A percentile compares a stretch with the other conserved stretches of the same genome.
Conservation (phyloP, 2,329 filamentous ascomycete species). For the Echinosphaeria canescens region DNA sequence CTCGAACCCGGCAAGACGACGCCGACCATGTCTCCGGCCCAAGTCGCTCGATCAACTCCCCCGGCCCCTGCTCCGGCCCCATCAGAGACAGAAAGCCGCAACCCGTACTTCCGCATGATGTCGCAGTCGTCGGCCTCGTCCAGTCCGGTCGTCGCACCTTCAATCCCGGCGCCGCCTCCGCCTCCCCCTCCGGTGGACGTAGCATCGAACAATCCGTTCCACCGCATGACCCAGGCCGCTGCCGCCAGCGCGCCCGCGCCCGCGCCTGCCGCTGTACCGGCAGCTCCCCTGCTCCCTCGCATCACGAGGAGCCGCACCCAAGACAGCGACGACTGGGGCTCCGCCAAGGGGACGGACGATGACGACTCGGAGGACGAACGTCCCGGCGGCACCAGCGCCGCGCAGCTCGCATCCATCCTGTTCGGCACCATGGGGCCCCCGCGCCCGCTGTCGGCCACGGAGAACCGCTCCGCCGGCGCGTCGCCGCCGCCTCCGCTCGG, state of each 20-base stretch:
- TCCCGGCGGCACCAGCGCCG: constrained; percentile 63
- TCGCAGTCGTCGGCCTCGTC: constrained; percentile 42
- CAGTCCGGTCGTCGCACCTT: too few relatives aligned
- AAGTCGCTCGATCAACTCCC: too few relatives aligned
- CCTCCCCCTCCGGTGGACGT: constrained; percentile 20
- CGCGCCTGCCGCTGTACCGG: constrained; percentile 22
- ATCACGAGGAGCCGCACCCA: constrained; percentile 28
- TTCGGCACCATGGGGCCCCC: constrained; percentile 96
- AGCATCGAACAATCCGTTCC: constrained; percentile 73
- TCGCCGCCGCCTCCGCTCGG: constrained; percentile 17
- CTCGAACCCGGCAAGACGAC: constrained; percentile 27
- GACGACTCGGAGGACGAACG: constrained; percentile 61
- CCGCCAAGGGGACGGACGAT: constrained; percentile 35
- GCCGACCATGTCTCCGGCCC: constrained; percentile 15
- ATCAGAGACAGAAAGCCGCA: constrained; percentile 91
- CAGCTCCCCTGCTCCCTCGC: too few relatives aligned
- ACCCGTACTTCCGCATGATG: constrained; percentile 87
- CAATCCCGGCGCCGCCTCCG: constrained; percentile 15
- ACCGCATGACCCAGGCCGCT: constrained; percentile 53
- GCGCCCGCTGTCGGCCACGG: constrained; percentile 68
- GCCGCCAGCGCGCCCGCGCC: constrained; percentile 15
- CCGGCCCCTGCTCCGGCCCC: too few relatives aligned
- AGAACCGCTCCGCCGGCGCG: constrained; percentile 17
- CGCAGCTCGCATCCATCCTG: constrained; percentile 80
- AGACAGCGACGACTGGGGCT: constrained; percentile 58